A percentile compares a stretch with the other conserved stretches of the same genome.
Evolutionary conservation across 805 yeast species (phyloP).

Genomic region (Candida rishiriensis): DNA sequence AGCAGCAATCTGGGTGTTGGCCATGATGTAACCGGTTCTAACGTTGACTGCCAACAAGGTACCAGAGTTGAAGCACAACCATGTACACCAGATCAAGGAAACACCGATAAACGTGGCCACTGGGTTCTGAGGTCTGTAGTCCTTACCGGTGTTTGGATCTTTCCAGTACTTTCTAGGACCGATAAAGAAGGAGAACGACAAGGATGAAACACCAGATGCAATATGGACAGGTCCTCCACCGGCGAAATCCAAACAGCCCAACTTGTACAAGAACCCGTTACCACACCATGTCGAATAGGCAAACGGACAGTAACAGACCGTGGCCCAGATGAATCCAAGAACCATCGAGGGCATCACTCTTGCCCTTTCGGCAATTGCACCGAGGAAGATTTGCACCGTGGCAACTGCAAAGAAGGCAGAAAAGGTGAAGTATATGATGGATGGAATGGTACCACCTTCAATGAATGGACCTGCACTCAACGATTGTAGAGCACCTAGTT

Average conservation of each 20-base stretch:
- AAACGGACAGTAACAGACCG: constrained; percentile 41
- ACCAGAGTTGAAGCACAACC: constrained; percentile 47
- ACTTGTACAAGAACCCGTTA: constrained; percentile 39
- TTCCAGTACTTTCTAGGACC: constrained; percentile 37
- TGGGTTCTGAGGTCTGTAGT: constrained; percentile 33
- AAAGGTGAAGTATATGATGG: constrained; percentile 40
- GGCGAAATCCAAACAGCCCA: constrained; percentile 45
- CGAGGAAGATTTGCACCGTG: constrained; percentile 44
- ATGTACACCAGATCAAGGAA: constrained; percentile 44
- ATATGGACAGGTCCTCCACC: constrained; percentile 50
- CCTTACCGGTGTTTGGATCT: constrained; percentile 26
- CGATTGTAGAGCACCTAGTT: constrained; percentile 35
- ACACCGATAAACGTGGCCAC: constrained; percentile 39
- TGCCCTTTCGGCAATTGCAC: constrained; percentile 42
- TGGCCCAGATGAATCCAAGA: constrained; percentile 36
- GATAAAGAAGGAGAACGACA: constrained; percentile 37
- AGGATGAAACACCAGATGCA: constrained; percentile 39
- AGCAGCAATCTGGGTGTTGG: constrained; percentile 49
- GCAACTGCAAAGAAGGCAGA: constrained; percentile 45
- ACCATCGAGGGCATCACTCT: constrained; percentile 37
- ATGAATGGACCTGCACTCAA: constrained; percentile 36
- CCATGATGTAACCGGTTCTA: constrained; percentile 43
- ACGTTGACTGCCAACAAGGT: constrained; percentile 36
- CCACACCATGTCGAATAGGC: constrained; percentile 45
- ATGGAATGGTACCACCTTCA: constrained; percentile 46